Conservation (phyloP, 129 eudicot genomes). For the Artemisia tridentata region DNA sequence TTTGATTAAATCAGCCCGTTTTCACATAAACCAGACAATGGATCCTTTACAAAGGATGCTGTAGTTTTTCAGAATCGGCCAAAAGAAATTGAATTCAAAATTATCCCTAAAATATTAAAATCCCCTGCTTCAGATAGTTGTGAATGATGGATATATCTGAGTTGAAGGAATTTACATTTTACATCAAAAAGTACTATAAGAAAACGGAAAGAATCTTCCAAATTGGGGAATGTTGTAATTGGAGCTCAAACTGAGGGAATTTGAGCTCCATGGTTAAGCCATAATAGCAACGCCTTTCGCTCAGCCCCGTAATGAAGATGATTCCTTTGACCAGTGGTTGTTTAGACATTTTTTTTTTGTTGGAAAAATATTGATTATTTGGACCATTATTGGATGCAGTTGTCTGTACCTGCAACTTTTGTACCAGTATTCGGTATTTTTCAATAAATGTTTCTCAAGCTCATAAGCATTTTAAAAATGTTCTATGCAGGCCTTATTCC, state of each 20-base stretch:
- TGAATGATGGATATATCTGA: not conserved
- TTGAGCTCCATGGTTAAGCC: no score
- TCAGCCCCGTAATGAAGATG: not conserved
- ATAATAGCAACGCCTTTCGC: not conserved
- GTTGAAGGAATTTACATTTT: not conserved
- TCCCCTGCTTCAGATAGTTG: not conserved
- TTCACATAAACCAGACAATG: not conserved
- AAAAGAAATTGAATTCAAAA: not conserved
- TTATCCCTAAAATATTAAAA: not conserved
- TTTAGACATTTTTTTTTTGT: not conserved
- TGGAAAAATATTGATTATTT: not conserved
- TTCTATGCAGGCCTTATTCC: no score
- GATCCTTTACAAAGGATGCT: not conserved
- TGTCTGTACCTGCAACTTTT: conserved; percentile 83
- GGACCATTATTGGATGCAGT: conserved; percentile 43
- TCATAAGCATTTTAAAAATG: no score
- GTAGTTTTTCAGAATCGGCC: conserved; percentile 4
- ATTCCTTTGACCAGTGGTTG: not conserved
- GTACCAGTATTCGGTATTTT: conserved; percentile 55
- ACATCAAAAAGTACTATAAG: not conserved
- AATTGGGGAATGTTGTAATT: no score
- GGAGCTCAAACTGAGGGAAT: no score
- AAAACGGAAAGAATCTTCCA: no score
- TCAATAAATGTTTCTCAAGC: no score
- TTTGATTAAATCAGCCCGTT: no score